Percentiles rank a stretch among this genome's conserved stretches.
phyloP scores from a whole-genome alignment of 768 basidiomycete species.

The Termitomyces sp. region DNA sequence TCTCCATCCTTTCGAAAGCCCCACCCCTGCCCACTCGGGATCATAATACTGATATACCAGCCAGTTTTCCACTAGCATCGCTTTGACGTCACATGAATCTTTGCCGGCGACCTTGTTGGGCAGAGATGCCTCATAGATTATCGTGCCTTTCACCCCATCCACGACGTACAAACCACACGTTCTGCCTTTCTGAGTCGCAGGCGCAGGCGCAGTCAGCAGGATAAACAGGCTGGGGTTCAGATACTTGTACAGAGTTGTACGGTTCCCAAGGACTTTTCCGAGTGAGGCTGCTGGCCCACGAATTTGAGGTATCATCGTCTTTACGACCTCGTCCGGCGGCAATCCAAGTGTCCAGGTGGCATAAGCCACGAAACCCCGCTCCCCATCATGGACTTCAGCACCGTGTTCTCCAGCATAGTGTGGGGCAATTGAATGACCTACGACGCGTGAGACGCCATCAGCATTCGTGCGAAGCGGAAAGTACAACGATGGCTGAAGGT shows the following conservation, averaged over 20 bases:
- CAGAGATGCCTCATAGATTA: conserved; percentile 62
- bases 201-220: conserved; percentile 45
- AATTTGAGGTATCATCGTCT: conserved; percentile 40
- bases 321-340: conserved; percentile 51
- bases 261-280: conserved; percentile 83
- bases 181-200: conserved; percentile 8
- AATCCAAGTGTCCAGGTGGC: conserved; percentile 64
- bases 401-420: conserved; percentile 29
- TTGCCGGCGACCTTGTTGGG: conserved; percentile 25
- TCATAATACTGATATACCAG: conserved; percentile 85
- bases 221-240: conserved; percentile 77
- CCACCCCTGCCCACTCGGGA: conserved; percentile 37
- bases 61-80: conserved; percentile 84
- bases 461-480: conserved; percentile 49
- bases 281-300: conserved; percentile 62
- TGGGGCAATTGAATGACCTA: conserved; percentile 30
- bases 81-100: conserved; percentile 57
- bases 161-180: conserved; percentile 69
- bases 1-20: conserved; percentile 58
- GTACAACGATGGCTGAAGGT: conserved; percentile 39
- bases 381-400: conserved; percentile 14
- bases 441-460: conserved; percentile 25
- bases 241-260: conserved; percentile 91
- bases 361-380: conserved; percentile 42
- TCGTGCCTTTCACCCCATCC: conserved; percentile 74